Evolutionary conservation across 345 rosid species (phyloP), one percentile per base, ranked within the genome.

Genomic region (Eutrema heterophyllum): DNA sequence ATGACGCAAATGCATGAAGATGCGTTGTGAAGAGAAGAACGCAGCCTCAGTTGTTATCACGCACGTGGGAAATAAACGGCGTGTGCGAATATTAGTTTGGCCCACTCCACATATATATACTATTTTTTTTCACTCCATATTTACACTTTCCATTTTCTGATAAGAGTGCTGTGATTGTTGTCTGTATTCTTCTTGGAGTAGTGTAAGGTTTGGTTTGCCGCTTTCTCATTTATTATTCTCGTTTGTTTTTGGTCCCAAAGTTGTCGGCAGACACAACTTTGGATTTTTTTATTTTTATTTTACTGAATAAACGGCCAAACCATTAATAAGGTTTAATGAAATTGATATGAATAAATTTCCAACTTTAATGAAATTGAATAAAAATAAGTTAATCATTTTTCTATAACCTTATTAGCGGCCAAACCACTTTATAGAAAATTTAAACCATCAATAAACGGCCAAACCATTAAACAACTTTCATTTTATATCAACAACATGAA

Each of bases 1-100:
- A 62, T 38, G 27, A 45, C 58, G 35, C 52, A 69, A n/a, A 44
- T 68, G 79, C 74, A 68, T 75, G 74, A 53, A 61, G 63, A 68
- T 60, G 69, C 51, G 32, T 30, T 57, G 58, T n/a, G 24, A 65
- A 55, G 66, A 54, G 24, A 67, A 59, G 60, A 67, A 55, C 39
- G 51, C 52, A 74, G 72, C 56, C 55, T 43, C 7, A 11, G 48
- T 68, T 35, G 30, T 27, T 29, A 44, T 69, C 58, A 27, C 3
- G 5, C 79, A 69, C 70, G 65, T 76, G 64, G 74, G 40, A 43
- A 60, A 18, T 24, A 68, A 60, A 54, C 56, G 69, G 46, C 68
- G 48, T 61, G 13, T 45, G 59, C 26, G 74, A 75, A 61, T 68
- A 53, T 43, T 15, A 10, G 16, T 48, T 51, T 57, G 78, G 36